Evolutionary conservation across 2,329 filamentous ascomycete species (phyloP), one percentile per base, ranked within the genome.

Genomic region (Karstenula rhodostoma): DNA sequence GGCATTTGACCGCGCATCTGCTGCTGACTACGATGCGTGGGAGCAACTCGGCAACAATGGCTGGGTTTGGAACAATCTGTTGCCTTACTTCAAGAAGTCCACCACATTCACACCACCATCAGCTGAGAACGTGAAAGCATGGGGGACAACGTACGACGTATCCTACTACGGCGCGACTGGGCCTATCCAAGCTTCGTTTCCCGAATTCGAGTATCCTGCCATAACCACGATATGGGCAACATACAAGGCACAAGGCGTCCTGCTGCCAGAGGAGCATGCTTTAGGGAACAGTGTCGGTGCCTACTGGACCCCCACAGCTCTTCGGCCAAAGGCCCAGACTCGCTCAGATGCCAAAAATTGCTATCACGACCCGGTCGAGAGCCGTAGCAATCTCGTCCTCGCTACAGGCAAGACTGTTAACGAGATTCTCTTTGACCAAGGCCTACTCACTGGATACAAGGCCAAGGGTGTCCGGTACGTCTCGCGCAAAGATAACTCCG

Each of bases 31-130:
- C 49, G 83, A 89, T 71, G 81, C 80, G 0, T 89, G 87, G 87
- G 83, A 82, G 49, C 73, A 78, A 32, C 73, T 89, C 10, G 87
- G 87, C 0, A 89, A 89, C 64, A 58, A 65, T 1, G 87, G 85
- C 1, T 77, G 74, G 74, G 68, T 66, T 15, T 77, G 72, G 70
- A 57, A 70, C 35, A 65, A 62, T n/a, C 61, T 77, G 23, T 56
- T 68, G 10, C 54, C 58, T 9, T 77, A 76, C 52, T 76, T 76
- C 60, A 73, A 71, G 46, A 77, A 76, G 58, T 69, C 67, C 0
- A 67, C 69, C 3, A 72, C 66, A 0, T 73, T 72, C 29, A 32
- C 29, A 32, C 29, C 29, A 32, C 29, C 29, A 32, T 32, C 29
- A 10, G 8, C 29, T 32, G 29, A 32, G 29, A 32, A 32, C 12